Evolutionary conservation across 2,329 filamentous ascomycete species (phyloP), one percentile per base, ranked within the genome.

Genomic region (Ophiostoma populinum): DNA sequence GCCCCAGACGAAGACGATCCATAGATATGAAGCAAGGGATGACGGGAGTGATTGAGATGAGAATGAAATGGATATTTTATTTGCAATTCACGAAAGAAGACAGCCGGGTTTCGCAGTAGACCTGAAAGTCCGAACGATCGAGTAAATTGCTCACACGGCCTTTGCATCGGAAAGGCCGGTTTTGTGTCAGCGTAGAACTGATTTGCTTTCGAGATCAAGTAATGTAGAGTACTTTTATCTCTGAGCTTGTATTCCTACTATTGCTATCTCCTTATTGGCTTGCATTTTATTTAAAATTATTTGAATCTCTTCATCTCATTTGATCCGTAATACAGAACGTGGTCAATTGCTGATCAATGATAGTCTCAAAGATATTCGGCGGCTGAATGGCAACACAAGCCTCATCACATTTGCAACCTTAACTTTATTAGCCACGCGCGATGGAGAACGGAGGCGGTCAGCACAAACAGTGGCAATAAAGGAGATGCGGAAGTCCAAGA

Each of bases 371-470:
- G 20, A 18, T 27, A 15, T 15, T 10, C 18, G 12, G 16, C 15
- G n/a, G 27, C 27, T 30, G 26, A 21, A 29, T n/a, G 10, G 15
- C 6, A 18, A 8, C 16, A 25, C 20, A 25, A 18, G 20, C 18
- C 8, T 13, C 11, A 22, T 20, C 7, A 10, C 12, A n/a, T n/a
- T n/a, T n/a, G n/a, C n/a, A n/a, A n/a, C n/a, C n/a, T n/a, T n/a
- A n/a, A n/a, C n/a, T n/a, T 17, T 21, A n/a, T 16, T 15, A 24
- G 28, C 35, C 24, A 31, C 26, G 19, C 8, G 21, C n/a, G 6
- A 34, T 27, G 32, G 32, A 27, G 27, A 32, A 38, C 26, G 32
- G 26, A 19, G 15, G 22, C 30, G 12, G 28, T 13, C 28, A 30
- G 11, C 17, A 30, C 27, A 7, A 22, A 21, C n/a, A 13, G 25